Conservation (phyloP, 2,329 filamentous ascomycete species). For the Aureobasidium subglaciale region DNA sequence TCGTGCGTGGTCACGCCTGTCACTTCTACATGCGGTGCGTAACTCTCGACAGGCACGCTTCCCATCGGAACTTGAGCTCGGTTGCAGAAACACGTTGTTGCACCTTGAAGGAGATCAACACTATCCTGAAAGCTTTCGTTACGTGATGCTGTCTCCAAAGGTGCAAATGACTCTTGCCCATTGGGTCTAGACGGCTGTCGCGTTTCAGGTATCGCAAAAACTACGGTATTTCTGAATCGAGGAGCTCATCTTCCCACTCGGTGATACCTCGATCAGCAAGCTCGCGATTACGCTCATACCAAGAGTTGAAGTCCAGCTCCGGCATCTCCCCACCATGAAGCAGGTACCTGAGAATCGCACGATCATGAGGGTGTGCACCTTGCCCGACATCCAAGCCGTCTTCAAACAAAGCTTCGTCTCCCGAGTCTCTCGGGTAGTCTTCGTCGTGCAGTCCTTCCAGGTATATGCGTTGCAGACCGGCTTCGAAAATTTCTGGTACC, state of each 20-base stretch:
- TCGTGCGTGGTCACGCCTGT: not conserved
- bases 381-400: constrained; percentile 8
- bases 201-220: not conserved
- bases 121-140: not conserved
- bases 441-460: constrained; percentile 20
- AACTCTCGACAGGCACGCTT: no score
- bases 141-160: not conserved
- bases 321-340: constrained; percentile 7
- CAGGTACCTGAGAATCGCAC: not conserved
- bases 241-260: constrained; percentile 1
- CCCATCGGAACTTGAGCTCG: no score
- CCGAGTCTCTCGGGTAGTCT: constrained; percentile 15
- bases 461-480: constrained; percentile 19
- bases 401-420: constrained; percentile 6
- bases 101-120: no score
- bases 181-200: not conserved
- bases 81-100: no score
- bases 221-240: not conserved
- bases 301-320: constrained; percentile 3
- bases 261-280: not conserved
- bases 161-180: not conserved
- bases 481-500: constrained; percentile 18
- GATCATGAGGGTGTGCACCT: constrained; percentile 8
- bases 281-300: constrained; percentile 3
- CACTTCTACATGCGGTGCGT: no score